These are phyloP conservation scores for Annulohypoxylon stygium DNA, from an alignment of 495 filamentous ascomycete species.

Conservation along the genomic window DNA sequence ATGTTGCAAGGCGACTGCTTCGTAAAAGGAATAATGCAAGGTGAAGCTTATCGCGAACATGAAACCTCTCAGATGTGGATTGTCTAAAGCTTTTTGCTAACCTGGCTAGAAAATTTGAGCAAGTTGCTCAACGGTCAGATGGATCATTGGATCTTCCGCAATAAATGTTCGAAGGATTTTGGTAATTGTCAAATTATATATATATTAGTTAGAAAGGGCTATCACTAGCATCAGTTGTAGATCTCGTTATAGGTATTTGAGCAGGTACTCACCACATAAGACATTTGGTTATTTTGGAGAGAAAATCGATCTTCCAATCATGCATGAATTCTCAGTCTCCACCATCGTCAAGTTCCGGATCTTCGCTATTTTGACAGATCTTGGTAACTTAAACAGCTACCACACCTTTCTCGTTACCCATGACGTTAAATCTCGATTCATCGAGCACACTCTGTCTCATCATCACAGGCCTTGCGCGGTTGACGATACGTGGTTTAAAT, in stretches of 20 bases:
- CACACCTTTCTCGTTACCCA: not conserved
- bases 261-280: conserved; percentile 2
- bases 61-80: conserved; percentile 37
- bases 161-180: not conserved
- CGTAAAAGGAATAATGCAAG: conserved; percentile 42
- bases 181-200: not conserved
- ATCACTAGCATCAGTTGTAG: conserved; percentile 5
- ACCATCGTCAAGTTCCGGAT: conserved; percentile 35
- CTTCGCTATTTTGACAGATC: conserved; percentile 30
- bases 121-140: too few relatives aligned
- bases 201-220: conserved; percentile 9
- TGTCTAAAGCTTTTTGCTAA: conserved; percentile 15
- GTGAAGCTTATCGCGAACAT: conserved; percentile 40
- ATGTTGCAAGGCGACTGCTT: conserved; percentile 44
- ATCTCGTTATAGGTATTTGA: not conserved
- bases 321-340: conserved; percentile 12
- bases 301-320: conserved; percentile 20
- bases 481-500: conserved; percentile 31
- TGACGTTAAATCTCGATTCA: conserved; percentile 26
- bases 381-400: conserved; percentile 18
- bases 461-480: conserved; percentile 26
- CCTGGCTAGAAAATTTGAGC: not conserved
- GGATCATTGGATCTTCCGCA: not conserved
- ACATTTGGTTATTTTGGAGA: conserved; percentile 3
- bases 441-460: conserved; percentile 32